Percentiles rank a stretch among this genome's conserved stretches.
phyloP scores from a whole-genome alignment of 768 basidiomycete species.

The Auricularia cornea region DNA sequence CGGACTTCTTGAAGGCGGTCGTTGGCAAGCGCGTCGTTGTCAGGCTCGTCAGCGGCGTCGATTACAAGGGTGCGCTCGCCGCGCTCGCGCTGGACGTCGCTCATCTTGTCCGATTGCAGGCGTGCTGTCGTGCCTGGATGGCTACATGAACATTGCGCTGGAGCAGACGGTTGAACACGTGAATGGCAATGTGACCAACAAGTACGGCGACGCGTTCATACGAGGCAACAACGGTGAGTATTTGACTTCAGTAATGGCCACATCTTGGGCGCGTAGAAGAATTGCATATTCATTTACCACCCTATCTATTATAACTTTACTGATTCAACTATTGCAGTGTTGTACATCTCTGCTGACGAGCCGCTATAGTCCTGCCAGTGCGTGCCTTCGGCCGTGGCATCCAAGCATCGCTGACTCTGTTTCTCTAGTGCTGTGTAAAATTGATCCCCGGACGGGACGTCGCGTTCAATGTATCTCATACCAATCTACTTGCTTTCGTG shows the following conservation, averaged over 20 bases:
- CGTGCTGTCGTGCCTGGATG: slow-evolving; percentile 88
- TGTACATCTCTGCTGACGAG: slow-evolving; percentile 74
- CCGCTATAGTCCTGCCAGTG: slow-evolving; percentile 27
- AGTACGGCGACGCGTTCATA: slow-evolving; percentile 93
- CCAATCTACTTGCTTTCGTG: too few species aligned
- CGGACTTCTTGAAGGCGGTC: slow-evolving; percentile 89
- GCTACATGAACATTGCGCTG: slow-evolving; percentile 98
- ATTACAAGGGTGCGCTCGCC: slow-evolving; percentile 68
- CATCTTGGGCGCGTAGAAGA: slow-evolving; percentile 7
- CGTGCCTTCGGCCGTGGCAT: too few species aligned
- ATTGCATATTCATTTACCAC: not conserved
- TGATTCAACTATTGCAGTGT: slow-evolving; percentile 34
- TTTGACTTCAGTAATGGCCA: too few species aligned
- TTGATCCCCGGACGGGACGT: too few species aligned
- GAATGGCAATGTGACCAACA: slow-evolving; percentile 76
- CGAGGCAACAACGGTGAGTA: slow-evolving; percentile 81
- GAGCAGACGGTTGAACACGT: slow-evolving; percentile 97
- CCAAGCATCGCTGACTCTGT: too few species aligned
- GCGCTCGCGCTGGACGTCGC: not conserved
- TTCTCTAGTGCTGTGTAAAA: too few species aligned
- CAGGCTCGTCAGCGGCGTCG: slow-evolving; percentile 82
- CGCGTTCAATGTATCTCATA: too few species aligned
- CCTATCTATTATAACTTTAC: not conserved
- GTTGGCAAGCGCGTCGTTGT: slow-evolving; percentile 96
- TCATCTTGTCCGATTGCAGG: slow-evolving; percentile 38